phyloP scores from a whole-genome alignment of 495 filamentous ascomycete species.

The Trichocladium uniseriatum region DNA sequence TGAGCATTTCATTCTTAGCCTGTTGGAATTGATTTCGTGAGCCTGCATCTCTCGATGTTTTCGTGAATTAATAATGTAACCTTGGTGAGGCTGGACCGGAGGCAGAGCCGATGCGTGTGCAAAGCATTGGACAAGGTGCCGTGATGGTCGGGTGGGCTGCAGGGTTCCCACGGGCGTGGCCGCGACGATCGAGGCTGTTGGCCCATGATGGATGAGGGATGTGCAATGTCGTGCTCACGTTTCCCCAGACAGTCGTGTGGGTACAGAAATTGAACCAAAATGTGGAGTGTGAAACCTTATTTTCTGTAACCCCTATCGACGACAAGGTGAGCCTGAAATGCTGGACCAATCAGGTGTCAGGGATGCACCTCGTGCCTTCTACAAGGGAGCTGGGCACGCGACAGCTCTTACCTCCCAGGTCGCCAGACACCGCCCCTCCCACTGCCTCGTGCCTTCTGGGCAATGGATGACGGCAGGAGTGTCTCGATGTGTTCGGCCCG shows the following conservation, averaged over 20 bases:
- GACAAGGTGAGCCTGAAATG: too few relatives aligned
- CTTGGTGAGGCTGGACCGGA: neutral
- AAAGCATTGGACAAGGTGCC: constrained; percentile 11
- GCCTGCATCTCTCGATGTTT: too few relatives aligned
- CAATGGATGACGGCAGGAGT: neutral
- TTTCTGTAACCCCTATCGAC: constrained; percentile 1
- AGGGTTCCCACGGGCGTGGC: constrained; percentile 4
- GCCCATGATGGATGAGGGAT: neutral
- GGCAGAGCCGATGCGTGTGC: neutral
- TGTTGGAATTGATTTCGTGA: neutral
- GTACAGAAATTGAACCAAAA: too few relatives aligned
- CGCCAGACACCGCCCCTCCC: constrained; percentile 8
- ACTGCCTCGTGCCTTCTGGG: neutral
- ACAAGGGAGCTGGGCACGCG: constrained; percentile 25
- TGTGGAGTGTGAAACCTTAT: too few relatives aligned
- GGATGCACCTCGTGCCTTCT: constrained; percentile 20
- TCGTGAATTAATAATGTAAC: neutral
- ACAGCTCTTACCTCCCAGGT: constrained; percentile 9
- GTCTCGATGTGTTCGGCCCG: too few relatives aligned
- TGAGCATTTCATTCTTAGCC: neutral
- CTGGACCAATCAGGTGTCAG: constrained; percentile 16
- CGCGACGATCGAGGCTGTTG: neutral
- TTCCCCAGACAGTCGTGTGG: too few relatives aligned
- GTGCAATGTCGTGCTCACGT: too few relatives aligned
- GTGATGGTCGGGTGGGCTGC: neutral